These are phyloP conservation scores for Grosmannia clavigera DNA, from an alignment of 2,329 filamentous ascomycete genomes.

Conservation along the genomic window DNA sequence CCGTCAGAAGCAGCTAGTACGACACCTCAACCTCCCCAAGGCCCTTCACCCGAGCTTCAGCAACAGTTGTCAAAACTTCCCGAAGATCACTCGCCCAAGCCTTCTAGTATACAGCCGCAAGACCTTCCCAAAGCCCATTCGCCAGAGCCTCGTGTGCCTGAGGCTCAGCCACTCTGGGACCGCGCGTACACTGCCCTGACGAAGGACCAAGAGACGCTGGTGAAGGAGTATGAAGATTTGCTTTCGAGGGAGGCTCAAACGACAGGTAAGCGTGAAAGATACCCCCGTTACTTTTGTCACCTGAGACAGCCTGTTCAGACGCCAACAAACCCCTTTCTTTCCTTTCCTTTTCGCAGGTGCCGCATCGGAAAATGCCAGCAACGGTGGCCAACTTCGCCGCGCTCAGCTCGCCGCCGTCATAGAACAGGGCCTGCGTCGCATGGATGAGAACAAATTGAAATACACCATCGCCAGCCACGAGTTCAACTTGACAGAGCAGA, in stretches of 20 bases:
- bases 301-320: too few species aligned
- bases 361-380: background rate
- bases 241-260: slow-evolving; percentile 6
- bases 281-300: background rate
- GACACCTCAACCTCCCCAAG: too few species aligned
- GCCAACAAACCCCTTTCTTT: background rate
- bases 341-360: background rate
- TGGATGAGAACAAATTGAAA: slow-evolving; percentile 11
- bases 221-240: slow-evolving; percentile 16
- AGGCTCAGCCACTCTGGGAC: slow-evolving; percentile 15
- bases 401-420: slow-evolving; percentile 9
- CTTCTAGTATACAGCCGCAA: background rate
- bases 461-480: slow-evolving; percentile 13
- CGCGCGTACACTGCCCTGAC: slow-evolving; percentile 17
- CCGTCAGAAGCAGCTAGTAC: background rate
- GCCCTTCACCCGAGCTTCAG: too few species aligned
- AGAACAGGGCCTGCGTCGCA: slow-evolving; percentile 8
- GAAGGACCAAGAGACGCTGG: slow-evolving; percentile 9
- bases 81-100: background rate
- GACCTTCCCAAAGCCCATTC: too few species aligned
- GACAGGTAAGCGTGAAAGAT: background rate
- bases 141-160: too few species aligned
- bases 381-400: background rate
- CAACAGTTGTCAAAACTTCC: background rate
- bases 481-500: slow-evolving; percentile 12